Evolutionary conservation across 1,284 basidiomycete species (phyloP).

Genomic region (Leccinum fallax): DNA sequence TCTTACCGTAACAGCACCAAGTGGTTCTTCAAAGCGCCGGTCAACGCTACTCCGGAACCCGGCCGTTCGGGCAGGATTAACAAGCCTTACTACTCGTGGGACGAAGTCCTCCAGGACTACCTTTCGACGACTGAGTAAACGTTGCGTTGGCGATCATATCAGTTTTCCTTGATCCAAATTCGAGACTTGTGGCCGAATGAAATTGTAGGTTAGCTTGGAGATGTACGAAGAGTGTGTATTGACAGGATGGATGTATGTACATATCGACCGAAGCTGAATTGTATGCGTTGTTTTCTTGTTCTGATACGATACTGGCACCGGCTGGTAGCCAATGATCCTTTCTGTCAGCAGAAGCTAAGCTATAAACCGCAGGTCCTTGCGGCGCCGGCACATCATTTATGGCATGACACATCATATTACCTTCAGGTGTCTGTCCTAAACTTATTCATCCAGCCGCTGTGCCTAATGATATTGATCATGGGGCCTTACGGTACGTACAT

Average conservation of each 20-base stretch:
- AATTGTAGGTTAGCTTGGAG: not conserved
- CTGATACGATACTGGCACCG: not conserved
- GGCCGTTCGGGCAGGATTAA: not conserved
- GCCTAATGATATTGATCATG: not conserved
- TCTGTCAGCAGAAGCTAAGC: not conserved
- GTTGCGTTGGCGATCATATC: not conserved
- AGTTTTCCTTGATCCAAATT: not conserved
- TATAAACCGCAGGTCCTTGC: not conserved
- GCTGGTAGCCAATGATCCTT: not conserved
- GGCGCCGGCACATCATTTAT: too few relatives aligned
- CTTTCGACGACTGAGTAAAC: not conserved
- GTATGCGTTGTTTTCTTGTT: not conserved
- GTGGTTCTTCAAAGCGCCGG: not conserved
- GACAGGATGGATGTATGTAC: not conserved
- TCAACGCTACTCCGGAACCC: not conserved
- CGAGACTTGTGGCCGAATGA: not conserved
- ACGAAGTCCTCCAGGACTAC: not conserved
- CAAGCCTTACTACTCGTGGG: not conserved
- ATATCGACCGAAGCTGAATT: not conserved
- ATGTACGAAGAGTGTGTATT: not conserved
- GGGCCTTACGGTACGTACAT: too few relatives aligned
- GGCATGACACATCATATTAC: not conserved
- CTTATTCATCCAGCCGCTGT: not conserved
- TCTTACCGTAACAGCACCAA: not conserved
- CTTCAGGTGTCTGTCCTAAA: not conserved